Conservation (phyloP, 2,329 filamentous ascomycete genomes). For the Hypoxylon sp. region DNA sequence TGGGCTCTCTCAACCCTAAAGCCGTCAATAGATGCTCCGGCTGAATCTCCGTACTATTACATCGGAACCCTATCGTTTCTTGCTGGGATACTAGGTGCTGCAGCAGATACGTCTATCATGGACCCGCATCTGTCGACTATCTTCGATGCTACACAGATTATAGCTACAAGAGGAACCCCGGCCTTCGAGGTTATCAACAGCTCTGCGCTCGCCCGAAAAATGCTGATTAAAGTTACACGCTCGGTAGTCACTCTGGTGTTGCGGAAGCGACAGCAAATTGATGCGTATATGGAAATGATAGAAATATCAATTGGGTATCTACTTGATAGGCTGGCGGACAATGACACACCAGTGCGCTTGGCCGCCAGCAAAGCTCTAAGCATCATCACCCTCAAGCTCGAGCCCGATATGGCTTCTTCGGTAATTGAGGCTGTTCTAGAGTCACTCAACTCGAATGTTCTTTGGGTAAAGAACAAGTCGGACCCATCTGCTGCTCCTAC, state of each 20-base stretch:
- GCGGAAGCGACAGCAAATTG: conserved; percentile 62
- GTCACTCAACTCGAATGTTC: conserved; percentile 71
- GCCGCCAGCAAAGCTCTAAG: conserved; percentile 94
- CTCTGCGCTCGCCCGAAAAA: conserved; percentile 85
- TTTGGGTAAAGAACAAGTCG: conserved; percentile 63
- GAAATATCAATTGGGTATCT: conserved; percentile 88
- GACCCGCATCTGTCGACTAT: conserved; percentile 75
- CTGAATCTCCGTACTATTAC: conserved; percentile 76
- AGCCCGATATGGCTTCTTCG: conserved; percentile 84
- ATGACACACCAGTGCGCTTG: conserved; percentile 90
- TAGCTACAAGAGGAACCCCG: conserved; percentile 67
- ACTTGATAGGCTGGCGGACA: conserved; percentile 83
- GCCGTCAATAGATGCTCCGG: conserved; percentile 57
- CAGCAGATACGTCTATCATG: conserved; percentile 82
- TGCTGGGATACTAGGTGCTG: conserved; percentile 77
- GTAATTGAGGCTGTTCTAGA: conserved; percentile 90
- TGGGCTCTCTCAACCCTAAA: conserved; percentile 78
- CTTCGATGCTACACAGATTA: conserved; percentile 74
- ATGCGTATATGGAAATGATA: conserved; percentile 68
- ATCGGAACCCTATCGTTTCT: conserved; percentile 86
- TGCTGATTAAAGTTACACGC: conserved; percentile 86
- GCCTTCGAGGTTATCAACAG: conserved; percentile 70
- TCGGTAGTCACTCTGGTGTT: conserved; percentile 78
- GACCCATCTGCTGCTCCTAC: conserved; percentile 54
- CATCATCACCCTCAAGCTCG: conserved; percentile 84